phyloP scores from a whole-genome alignment of 306 rosid species.

The Ormosia emarginata region DNA sequence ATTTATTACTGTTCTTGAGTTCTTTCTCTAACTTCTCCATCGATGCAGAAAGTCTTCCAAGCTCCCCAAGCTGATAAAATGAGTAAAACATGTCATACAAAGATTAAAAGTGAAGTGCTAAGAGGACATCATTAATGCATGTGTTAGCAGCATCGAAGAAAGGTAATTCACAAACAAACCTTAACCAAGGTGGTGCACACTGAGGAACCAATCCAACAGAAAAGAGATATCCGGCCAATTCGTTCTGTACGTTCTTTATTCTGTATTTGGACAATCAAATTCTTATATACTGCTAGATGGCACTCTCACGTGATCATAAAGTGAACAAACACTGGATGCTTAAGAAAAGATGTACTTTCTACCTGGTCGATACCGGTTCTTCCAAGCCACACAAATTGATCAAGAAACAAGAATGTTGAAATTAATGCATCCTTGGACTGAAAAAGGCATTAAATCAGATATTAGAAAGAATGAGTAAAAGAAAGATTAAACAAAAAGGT shows the following conservation, averaged over 20 bases:
- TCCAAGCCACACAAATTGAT: slow-evolving; percentile 82
- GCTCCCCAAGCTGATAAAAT: slow-evolving; percentile 75
- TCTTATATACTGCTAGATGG: not conserved
- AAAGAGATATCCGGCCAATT: slow-evolving; percentile 78
- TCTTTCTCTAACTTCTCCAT: slow-evolving; percentile 85
- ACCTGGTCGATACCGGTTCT: slow-evolving; percentile 70
- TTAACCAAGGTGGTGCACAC: slow-evolving; percentile 67
- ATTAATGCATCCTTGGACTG: slow-evolving; percentile 70
- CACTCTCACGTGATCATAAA: not conserved
- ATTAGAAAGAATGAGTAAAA: not conserved
- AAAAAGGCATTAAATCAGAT: not conserved
- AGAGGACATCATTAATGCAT: not conserved
- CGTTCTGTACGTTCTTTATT: slow-evolving; percentile 80
- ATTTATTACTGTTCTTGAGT: slow-evolving; percentile 58
- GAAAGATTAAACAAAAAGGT: not conserved
- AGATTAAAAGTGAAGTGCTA: not conserved
- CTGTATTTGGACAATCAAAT: slow-evolving; percentile 32
- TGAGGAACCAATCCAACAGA: slow-evolving; percentile 93
- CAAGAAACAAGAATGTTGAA: slow-evolving; percentile 70
- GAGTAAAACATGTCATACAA: slow-evolving; percentile 9
- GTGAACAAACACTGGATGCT: not conserved
- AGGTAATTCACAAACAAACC: slow-evolving; percentile 51
- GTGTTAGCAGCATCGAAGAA: not conserved
- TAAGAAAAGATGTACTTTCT: not conserved
- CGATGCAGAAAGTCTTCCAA: slow-evolving; percentile 83